Conservation (phyloP, 2,329 filamentous ascomycete species). For the Paraphoma chrysanthemicola region DNA sequence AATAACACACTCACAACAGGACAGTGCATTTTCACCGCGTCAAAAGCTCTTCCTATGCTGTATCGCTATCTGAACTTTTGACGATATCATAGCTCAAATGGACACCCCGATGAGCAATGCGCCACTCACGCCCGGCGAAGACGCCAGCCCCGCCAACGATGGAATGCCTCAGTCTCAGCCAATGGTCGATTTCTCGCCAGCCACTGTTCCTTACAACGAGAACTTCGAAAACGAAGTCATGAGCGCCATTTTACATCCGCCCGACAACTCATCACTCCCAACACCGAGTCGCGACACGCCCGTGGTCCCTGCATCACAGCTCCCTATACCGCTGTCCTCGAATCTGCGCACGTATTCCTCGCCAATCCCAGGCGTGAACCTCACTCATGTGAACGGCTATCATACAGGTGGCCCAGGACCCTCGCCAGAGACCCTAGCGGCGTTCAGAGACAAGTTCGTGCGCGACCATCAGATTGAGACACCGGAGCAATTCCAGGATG, state of each 20-base stretch:
- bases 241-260: slow-evolving; percentile 46
- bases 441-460: slow-evolving; percentile 52
- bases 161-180: slow-evolving; percentile 12
- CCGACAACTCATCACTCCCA: slow-evolving; percentile 29
- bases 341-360: slow-evolving; percentile 51
- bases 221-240: slow-evolving; percentile 55
- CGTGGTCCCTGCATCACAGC: slow-evolving; percentile 38
- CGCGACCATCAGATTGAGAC: slow-evolving; percentile 43
- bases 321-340: slow-evolving; percentile 54
- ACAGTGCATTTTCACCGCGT: too few relatives aligned
- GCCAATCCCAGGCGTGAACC: slow-evolving; percentile 52
- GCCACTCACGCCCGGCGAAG: slow-evolving; percentile 42
- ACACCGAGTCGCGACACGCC: slow-evolving; percentile 26
- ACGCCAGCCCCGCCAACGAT: slow-evolving; percentile 10
- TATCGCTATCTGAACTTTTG: neutral
- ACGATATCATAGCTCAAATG: slow-evolving; percentile 23
- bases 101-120: slow-evolving; percentile 34
- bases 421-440: slow-evolving; percentile 38
- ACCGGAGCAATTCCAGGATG: slow-evolving; percentile 41
- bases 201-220: slow-evolving; percentile 53
- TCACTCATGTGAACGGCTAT: slow-evolving; percentile 57
- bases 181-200: slow-evolving; percentile 50
- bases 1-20: too few relatives aligned
- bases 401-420: slow-evolving; percentile 57
- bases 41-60: too few relatives aligned